Evolutionary conservation across 2,329 filamentous ascomycete species (phyloP).

Genomic region (Chaetomium sp.): DNA sequence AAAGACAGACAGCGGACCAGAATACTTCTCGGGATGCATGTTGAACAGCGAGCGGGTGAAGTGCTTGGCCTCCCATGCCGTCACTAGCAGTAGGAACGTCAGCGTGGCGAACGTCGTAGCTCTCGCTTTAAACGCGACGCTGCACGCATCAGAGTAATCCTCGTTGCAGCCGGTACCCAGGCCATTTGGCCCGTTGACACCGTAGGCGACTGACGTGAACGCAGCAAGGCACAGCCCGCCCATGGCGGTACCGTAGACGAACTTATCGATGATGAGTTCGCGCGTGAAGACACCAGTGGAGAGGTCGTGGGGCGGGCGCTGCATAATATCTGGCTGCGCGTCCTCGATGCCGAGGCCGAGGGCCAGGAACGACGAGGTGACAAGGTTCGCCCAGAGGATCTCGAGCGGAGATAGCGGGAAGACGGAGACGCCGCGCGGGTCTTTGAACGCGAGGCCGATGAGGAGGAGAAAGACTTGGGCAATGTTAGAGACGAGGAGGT

Average conservation of each 20-base stretch:
- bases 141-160: constrained; percentile 52
- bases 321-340: constrained; percentile 67
- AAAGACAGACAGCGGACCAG: constrained; percentile 54
- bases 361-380: constrained; percentile 71
- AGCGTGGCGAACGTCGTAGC: constrained; percentile 70
- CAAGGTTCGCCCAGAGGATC: constrained; percentile 76
- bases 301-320: constrained; percentile 64
- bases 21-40: constrained; percentile 59
- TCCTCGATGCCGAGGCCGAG: constrained; percentile 73
- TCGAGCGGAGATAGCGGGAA: constrained; percentile 73
- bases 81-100: constrained; percentile 67
- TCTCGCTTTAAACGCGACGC: constrained; percentile 63
- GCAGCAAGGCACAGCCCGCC: constrained; percentile 62
- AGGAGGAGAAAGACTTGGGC: constrained; percentile 70
- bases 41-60: constrained; percentile 69
- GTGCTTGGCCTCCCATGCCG: constrained; percentile 74
- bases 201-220: constrained; percentile 63
- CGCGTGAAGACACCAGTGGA: constrained; percentile 63
- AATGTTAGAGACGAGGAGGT: constrained; percentile 69
- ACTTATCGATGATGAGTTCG: constrained; percentile 67
- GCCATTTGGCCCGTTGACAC: constrained; percentile 46
- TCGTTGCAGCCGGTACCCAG: constrained; percentile 64
- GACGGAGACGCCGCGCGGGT: constrained; percentile 58
- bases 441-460: constrained; percentile 70
- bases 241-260: constrained; percentile 66